Percentiles rank a stretch among this genome's conserved stretches.
phyloP scores from a whole-genome alignment of 257 asterid species.

The Petrea volubilis region DNA sequence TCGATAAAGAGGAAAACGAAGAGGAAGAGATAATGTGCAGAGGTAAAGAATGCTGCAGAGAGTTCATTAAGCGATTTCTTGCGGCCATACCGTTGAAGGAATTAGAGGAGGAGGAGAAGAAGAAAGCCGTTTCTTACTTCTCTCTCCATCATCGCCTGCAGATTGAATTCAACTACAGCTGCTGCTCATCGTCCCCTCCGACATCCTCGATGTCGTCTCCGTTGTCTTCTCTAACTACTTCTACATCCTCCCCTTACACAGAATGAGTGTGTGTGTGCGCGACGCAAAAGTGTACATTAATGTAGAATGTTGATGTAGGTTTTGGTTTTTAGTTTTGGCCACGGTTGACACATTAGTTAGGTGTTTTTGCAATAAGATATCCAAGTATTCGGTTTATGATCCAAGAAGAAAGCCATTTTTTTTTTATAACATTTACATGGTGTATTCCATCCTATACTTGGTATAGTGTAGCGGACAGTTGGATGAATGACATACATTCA shows the following conservation, averaged over 20 bases:
- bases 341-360: neutral
- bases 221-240: conserved; percentile 47
- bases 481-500: too few relatives aligned
- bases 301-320: neutral
- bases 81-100: conserved; percentile 67
- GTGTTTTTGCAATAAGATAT: neutral
- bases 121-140: conserved; percentile 46
- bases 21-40: conserved; percentile 42
- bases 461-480: too few relatives aligned
- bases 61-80: conserved; percentile 62
- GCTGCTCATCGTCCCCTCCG: conserved; percentile 29
- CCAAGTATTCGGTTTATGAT: neutral
- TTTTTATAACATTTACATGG: too few relatives aligned
- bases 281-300: conserved; percentile 10
- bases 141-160: conserved; percentile 63
- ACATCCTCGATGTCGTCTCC: conserved; percentile 56
- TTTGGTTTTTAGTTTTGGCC: neutral
- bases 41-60: conserved; percentile 74
- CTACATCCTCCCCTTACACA: conserved; percentile 39
- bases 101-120: conserved; percentile 59
- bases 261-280: neutral
- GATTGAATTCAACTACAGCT: conserved; percentile 68
- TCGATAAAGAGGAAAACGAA: conserved; percentile 4
- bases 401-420: too few relatives aligned
- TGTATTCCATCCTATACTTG: too few relatives aligned